Evolutionary conservation across 2,329 filamentous ascomycete species (phyloP), one percentile per base, ranked within the genome.

Genomic region (Diaporthe capsici): DNA sequence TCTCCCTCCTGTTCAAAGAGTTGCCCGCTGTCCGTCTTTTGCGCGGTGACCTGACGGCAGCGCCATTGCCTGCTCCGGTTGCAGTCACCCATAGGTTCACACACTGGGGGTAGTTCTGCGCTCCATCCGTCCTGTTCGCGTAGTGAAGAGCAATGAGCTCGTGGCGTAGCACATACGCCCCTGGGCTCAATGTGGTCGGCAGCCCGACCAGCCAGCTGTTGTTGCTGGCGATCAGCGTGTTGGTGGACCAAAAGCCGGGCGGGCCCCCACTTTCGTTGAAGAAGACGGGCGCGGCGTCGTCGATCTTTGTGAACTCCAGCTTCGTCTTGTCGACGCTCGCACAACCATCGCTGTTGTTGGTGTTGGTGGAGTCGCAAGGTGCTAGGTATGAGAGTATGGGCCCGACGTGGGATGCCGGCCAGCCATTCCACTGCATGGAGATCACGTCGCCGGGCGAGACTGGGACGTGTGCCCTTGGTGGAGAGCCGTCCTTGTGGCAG

Each of bases 381-480:
- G 85, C 85, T 0, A 86, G 78, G 76, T 86, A 85, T 20, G 83
- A 83, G 73, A 86, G 78, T 20, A 84, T 81, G 1, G 87, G 87
- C 0, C 87, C 87, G 53, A 84, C 80, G 71, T 88, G 86, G 70
- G 86, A 88, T 6, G 87, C 83, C 9, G 91, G 92, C 91, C 91
- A 93, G 42, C 84, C 84, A 72, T 87, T 91, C 92, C 91, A 93
- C 79, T 92, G 88, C 49, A 93, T 83, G 78, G 89, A 85, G 76
- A 93, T 82, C 12, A 82, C 86, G 75, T 86, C 86, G 76, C 92
- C 92, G 15, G 91, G 90, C 22, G 85, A 84, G 63, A 93, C 87
- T n/a, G 87, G 84, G 25, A 89, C 90, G 77, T 87, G 85, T 75
- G 87, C 84, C 22, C 83, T 79, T 53, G 87, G 89, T n/a, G 87